Base-by-base conservation (phyloP, 2,329 filamentous ascomycete species). In the Clonostachys rosea region DNA sequence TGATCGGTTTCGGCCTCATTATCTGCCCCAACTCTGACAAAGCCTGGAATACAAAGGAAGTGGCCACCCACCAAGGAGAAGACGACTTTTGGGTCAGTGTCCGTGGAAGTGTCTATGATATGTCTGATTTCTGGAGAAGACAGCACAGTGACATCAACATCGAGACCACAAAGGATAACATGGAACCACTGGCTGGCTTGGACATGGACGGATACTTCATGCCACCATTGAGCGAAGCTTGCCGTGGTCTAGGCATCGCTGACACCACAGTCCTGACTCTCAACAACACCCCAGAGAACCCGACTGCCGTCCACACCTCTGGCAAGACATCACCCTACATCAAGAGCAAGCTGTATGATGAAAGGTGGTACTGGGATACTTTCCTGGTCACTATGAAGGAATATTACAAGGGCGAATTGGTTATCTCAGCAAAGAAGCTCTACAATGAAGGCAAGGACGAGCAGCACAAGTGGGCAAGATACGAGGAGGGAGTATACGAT, bases 1-100 rank as follows among this genome's bases (percentile, higher is more conserved):
- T 99, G 57, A 79, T 96, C 52, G 81, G 71, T 37, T 94, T 99
- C 57, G 91, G 92, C 34, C 82, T 79, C 47, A 66, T 99, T 2
- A 74, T 97, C 4, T 99, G 94, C 62, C 94, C 94, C 13, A 91
- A 96, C 62, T 88, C 82, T 53, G 82, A 96, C 72, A 96, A 96
- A 64, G 94, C 83, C 4, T 99, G 91, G 91, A 83, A 82, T 46
- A 62, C 70, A 5, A 76, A 75, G 11, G 81, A 99, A 62, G 83
- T 96, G 7, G 58, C 69, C 13, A 78, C 70, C 36, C 92, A 96
- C 58, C 74, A 80, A 55, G 87, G 82, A n/a, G 70, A 76, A 7
- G 75, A 83, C 47, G 87, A 96, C 60, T 96, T 85, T 63, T 99
- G 79, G 71, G 92, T 97, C 58, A 90, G 87, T 57, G 84, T 95